phyloP scores from a whole-genome alignment of 495 filamentous ascomycete species.

The Daldinia concentrica region DNA sequence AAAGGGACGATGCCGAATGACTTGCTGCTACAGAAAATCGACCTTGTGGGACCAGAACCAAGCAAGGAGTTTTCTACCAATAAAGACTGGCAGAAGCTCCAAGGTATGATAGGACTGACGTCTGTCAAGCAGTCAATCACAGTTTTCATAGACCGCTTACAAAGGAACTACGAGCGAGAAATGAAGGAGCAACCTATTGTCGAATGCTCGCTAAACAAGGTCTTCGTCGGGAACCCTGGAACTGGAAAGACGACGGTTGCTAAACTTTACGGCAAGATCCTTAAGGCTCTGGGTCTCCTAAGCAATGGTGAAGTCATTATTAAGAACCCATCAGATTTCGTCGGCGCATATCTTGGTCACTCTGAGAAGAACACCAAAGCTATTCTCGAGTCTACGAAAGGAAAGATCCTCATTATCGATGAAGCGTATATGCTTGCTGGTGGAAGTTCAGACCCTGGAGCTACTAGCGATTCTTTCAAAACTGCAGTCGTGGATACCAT shows the following conservation, averaged over 20 bases:
- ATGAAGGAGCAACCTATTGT: conserved; percentile 64
- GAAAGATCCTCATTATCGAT: conserved; percentile 80
- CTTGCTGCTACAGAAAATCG: conserved; percentile 64
- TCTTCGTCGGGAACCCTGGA: conserved; percentile 75
- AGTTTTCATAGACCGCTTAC: conserved; percentile 65
- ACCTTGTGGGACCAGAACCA: conserved; percentile 75
- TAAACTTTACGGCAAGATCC: conserved; percentile 72
- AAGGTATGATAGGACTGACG: conserved; percentile 66
- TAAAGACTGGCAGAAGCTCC: conserved; percentile 67
- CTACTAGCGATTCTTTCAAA: conserved; percentile 63
- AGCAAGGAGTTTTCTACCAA: conserved; percentile 58
- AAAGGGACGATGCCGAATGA: conserved; percentile 54
- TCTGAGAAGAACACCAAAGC: conserved; percentile 78
- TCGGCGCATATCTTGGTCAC: conserved; percentile 68
- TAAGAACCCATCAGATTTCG: conserved; percentile 79
- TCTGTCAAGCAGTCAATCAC: conserved; percentile 70
- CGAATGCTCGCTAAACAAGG: conserved; percentile 68
- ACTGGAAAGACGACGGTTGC: conserved; percentile 82
- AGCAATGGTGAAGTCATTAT: conserved; percentile 70
- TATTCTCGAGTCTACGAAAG: conserved; percentile 70
- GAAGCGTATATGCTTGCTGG: conserved; percentile 75
- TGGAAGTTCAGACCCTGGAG: conserved; percentile 64
- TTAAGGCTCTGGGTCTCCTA: conserved; percentile 68
- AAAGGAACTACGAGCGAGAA: conserved; percentile 66
- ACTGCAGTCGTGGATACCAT: conserved; percentile 78